These are phyloP conservation scores for Glomus cerebriforme DNA, from an alignment of 192 early-diverging fungal species.

Conservation along the genomic window DNA sequence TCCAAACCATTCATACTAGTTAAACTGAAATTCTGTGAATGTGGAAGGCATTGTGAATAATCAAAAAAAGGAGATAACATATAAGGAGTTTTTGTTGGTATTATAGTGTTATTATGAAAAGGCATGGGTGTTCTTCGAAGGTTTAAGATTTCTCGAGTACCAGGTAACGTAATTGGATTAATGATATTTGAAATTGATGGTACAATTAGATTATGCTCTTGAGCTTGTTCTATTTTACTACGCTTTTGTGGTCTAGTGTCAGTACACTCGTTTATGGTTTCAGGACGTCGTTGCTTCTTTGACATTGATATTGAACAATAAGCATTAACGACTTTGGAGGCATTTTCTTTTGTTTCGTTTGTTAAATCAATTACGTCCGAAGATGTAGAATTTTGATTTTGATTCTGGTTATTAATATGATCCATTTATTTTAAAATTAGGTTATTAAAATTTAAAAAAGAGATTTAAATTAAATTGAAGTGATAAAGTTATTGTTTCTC, in stretches of 20 bases:
- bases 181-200: neutral
- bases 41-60: neutral
- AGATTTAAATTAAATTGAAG: neutral
- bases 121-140: too few species aligned
- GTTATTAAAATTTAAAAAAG: neutral
- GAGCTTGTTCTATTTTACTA: neutral
- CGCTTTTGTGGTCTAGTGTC: neutral
- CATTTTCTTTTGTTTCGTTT: neutral
- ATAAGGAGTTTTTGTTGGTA: too few species aligned
- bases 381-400: neutral
- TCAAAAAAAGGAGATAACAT: neutral
- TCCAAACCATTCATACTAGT: neutral
- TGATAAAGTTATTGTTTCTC: neutral
- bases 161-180: neutral
- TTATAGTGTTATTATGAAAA: too few species aligned
- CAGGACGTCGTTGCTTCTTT: neutral
- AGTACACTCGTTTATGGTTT: neutral
- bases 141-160: neutral
- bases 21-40: neutral
- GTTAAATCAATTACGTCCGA: neutral
- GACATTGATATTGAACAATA: neutral
- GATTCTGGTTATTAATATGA: neutral
- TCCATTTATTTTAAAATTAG: neutral
- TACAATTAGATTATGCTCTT: neutral
- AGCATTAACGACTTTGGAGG: neutral